A percentile compares a stretch with the other conserved stretches of the same genome.
Evolutionary conservation across 345 rosid species (phyloP).

Genomic region (Syzygium oleosum): DNA sequence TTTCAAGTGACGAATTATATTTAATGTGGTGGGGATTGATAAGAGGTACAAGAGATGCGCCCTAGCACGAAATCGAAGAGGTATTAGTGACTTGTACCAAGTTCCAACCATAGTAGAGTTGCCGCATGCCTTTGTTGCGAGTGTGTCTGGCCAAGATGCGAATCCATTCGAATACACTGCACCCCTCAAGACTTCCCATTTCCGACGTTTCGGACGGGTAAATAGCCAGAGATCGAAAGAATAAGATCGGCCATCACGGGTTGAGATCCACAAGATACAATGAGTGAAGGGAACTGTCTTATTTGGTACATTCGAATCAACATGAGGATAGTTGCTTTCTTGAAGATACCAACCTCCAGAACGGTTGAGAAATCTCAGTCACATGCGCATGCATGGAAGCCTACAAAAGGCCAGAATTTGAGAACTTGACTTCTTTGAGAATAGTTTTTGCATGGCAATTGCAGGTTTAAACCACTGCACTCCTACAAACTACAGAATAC

Average conservation of each 20-base stretch:
- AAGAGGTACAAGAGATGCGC: not conserved
- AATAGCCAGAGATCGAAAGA: not conserved
- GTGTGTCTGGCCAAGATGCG: not conserved
- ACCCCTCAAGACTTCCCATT: not conserved
- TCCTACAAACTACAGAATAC: not conserved
- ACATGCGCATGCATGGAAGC: not conserved
- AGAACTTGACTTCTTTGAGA: not conserved
- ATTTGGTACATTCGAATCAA: not conserved
- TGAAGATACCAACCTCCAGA: not conserved
- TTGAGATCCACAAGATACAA: not conserved
- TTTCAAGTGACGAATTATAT: not conserved
- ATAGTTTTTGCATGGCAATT: not conserved
- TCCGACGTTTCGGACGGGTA: not conserved
- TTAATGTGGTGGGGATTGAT: not conserved
- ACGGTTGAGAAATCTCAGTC: not conserved
- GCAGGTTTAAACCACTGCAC: not conserved
- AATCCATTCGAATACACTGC: not conserved
- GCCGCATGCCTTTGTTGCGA: not conserved
- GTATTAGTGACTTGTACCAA: not conserved
- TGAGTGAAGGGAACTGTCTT: not conserved
- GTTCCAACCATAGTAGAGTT: not conserved
- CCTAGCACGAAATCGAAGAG: not conserved
- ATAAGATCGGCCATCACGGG: not conserved
- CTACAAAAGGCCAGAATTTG: not conserved
- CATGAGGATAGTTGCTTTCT: not conserved